Evolutionary conservation across 2,329 filamentous ascomycete genomes (phyloP), one percentile per base, ranked within the genome.

Genomic region (Cytospora mali): DNA sequence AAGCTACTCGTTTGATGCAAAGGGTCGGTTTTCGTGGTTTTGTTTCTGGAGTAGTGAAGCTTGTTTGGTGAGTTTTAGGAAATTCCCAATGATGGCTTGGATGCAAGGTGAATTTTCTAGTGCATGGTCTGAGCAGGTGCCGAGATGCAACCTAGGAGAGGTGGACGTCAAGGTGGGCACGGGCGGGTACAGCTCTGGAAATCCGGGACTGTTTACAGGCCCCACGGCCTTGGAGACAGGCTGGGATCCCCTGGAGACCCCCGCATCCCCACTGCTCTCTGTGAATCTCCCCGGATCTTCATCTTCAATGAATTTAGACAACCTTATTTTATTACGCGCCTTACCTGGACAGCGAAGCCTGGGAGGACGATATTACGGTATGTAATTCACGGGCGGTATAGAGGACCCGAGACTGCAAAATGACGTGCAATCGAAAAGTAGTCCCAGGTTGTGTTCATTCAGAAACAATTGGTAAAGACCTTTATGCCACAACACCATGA

Each of bases 31-130:
- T n/a, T n/a, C n/a, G 27, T 13, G 27, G n/a, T 4, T 16, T 14
- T 27, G 48, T 21, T 39, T 23, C 9, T 9, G 31, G 14, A 13
- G 3, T 21, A n/a, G 21, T 23, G 42, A 46, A 13, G 49, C 23
- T 51, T 27, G 13, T 27, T 51, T 16, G 25, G 14, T 11, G 48
- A 18, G 6, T 14, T 28, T 18, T 51, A 28, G 49, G 49, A 13
- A 29, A 29, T 11, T n/a, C 33, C 57, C 31, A 23, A 54, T 16
- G 35, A 49, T 48, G 28, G n/a, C n/a, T n/a, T n/a, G 25, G 53
- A 33, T 57, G 62, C 48, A 35, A 21, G 50, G 29, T 53, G 29
- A 58, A 39, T 16, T 52, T 50, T 50, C 48, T 25, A 29, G 14
- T 18, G 18, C 42, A 46, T 46, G 42, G 42, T 46, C 42, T 46